Conservation (phyloP, 306 rosid genomes). For the Nissolia schottii region DNA sequence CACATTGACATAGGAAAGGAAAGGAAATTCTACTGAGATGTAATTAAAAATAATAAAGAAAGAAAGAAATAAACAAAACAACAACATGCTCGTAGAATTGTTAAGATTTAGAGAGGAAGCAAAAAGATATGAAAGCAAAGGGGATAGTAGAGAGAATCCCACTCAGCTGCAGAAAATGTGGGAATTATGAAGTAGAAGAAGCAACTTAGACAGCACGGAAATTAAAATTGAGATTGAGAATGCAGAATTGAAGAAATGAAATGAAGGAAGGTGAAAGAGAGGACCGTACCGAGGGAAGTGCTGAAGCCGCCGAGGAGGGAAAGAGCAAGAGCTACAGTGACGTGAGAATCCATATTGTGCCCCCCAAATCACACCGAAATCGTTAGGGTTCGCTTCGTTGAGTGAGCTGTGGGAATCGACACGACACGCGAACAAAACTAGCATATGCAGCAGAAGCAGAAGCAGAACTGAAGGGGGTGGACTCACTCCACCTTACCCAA, state of each 20-base stretch:
- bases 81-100: too few relatives aligned
- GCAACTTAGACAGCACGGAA: not conserved
- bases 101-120: too few relatives aligned
- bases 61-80: too few relatives aligned
- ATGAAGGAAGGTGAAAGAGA: not conserved
- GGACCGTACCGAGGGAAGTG: slow-evolving; percentile 70
- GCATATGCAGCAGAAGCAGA: too few relatives aligned
- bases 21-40: too few relatives aligned
- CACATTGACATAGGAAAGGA: too few relatives aligned
- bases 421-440: too few relatives aligned
- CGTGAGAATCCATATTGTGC: slow-evolving; percentile 89
- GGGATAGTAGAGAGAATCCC: too few relatives aligned
- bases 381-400: slow-evolving; percentile 9
- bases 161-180: not conserved
- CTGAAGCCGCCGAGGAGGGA: slow-evolving; percentile 89
- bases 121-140: too few relatives aligned
- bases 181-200: not conserved
- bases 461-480: not conserved
- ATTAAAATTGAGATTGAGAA: slow-evolving; percentile 17
- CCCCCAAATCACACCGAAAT: not conserved
- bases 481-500: not conserved
- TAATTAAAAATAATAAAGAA: too few relatives aligned
- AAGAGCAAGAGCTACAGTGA: slow-evolving; percentile 83
- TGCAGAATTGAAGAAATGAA: not conserved
- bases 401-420: not conserved